A percentile compares a stretch with the other conserved stretches of the same genome.
Conservation (phyloP, 2,329 filamentous ascomycete genomes). For the Xylaria arbuscula region DNA sequence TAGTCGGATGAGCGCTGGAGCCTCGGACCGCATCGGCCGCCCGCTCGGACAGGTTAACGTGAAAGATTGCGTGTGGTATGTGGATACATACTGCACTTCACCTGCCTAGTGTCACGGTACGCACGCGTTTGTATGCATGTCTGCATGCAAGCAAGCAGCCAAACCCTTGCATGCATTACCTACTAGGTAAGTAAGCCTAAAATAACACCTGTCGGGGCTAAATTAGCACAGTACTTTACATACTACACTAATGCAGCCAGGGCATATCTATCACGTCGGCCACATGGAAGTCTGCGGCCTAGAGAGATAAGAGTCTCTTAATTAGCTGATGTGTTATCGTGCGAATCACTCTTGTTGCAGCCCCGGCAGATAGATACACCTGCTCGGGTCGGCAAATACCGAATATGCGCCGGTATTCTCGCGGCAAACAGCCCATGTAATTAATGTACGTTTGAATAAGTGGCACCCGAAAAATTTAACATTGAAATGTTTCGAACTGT, state of each 20-base stretch:
- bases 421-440: background rate
- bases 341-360: background rate
- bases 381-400: background rate
- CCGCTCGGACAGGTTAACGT: background rate
- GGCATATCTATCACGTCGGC: background rate
- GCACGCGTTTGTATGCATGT: background rate
- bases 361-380: too few species aligned
- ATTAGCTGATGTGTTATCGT: slow-evolving; percentile 18
- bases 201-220: too few species aligned
- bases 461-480: background rate
- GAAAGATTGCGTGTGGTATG: background rate
- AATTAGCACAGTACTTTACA: too few species aligned
- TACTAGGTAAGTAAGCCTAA: too few species aligned
- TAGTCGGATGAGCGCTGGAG: too few species aligned
- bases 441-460: background rate
- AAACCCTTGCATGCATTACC: background rate
- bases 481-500: background rate
- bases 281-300: slow-evolving; percentile 13
- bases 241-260: background rate
- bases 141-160: background rate
- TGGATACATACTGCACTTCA: background rate
- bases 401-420: background rate
- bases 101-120: background rate
- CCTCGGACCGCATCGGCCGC: background rate
- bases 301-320: slow-evolving; percentile 13